phyloP scores from a whole-genome alignment of 192 early-diverging fungal species.

The Coemansia furcata region DNA sequence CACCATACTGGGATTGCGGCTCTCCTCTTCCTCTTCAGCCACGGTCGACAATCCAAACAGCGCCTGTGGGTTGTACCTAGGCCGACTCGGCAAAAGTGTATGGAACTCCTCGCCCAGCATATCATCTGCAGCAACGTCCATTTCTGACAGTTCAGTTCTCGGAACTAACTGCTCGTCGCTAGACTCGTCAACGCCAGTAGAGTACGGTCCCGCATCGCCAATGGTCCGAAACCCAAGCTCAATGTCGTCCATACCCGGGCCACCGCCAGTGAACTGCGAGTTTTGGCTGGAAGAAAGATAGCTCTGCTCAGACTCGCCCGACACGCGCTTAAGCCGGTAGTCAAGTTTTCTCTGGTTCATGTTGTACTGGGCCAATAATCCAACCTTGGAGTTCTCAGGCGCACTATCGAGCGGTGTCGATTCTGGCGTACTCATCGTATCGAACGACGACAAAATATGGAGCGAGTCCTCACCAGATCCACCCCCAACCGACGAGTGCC shows the following conservation, averaged over 20 bases:
- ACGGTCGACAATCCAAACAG: constrained; percentile 44
- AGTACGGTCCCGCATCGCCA: constrained; percentile 6
- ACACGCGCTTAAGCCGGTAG: constrained; percentile 13
- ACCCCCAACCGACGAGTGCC: constrained; percentile 19
- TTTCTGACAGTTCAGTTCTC: background rate
- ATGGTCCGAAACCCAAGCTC: constrained; percentile 29
- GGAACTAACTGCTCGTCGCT: background rate
- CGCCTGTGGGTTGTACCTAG: constrained; percentile 25
- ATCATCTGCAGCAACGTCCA: constrained; percentile 5
- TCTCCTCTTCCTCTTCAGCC: constrained; percentile 40
- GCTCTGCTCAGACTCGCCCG: constrained; percentile 15
- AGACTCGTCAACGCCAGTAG: background rate
- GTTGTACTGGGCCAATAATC: constrained; percentile 45
- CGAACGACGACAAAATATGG: constrained; percentile 41
- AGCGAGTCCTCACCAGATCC: constrained; percentile 37
- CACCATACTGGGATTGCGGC: constrained; percentile 26
- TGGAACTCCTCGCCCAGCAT: constrained; percentile 12
- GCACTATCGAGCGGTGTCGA: constrained; percentile 38
- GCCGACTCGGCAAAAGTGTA: constrained; percentile 36
- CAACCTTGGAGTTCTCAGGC: constrained; percentile 37
- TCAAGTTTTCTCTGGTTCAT: constrained; percentile 29
- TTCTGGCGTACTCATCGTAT: constrained; percentile 37
- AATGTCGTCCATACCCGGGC: constrained; percentile 8
- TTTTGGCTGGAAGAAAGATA: constrained; percentile 17
- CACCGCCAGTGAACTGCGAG: constrained; percentile 8